phyloP scores from a whole-genome alignment of 2,329 filamentous ascomycete species.

The Cephalotrichum gorgonifer region DNA sequence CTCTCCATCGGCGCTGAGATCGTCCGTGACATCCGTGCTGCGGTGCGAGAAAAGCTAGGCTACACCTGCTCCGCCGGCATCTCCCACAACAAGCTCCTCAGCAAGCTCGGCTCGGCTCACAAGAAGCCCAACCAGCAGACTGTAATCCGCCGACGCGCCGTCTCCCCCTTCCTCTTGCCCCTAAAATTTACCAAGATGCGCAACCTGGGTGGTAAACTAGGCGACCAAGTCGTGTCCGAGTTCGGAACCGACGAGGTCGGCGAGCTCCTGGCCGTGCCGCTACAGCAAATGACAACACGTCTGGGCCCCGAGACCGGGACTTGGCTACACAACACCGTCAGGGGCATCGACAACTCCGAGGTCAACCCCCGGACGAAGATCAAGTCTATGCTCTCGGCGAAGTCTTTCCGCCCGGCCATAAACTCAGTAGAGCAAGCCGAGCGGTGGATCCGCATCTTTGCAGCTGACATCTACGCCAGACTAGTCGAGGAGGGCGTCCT shows the following conservation, averaged over 20 bases:
- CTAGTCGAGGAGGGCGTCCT: constrained; percentile 84
- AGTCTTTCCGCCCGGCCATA: constrained; percentile 83
- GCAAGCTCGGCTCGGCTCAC: constrained; percentile 82
- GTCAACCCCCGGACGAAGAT: constrained; percentile 87
- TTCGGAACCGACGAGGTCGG: constrained; percentile 74
- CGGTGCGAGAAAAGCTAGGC: constrained; percentile 58
- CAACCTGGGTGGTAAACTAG: constrained; percentile 89
- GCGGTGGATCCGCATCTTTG: constrained; percentile 85
- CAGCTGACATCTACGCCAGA: constrained; percentile 80
- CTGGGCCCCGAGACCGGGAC: constrained; percentile 74
- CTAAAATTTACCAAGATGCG: constrained; percentile 95
- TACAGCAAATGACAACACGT: constrained; percentile 67
- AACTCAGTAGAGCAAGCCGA: constrained; percentile 66
- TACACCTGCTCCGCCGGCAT: constrained; percentile 92
- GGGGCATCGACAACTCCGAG: constrained; percentile 78
- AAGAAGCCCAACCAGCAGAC: constrained; percentile 95
- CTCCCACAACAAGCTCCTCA: constrained; percentile 86
- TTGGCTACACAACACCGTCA: constrained; percentile 78
- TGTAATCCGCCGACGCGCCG: constrained; percentile 77
- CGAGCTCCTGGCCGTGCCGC: constrained; percentile 60
- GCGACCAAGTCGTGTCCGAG: constrained; percentile 69
- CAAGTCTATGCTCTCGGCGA: constrained; percentile 95
- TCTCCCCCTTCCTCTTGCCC: constrained; percentile 64
- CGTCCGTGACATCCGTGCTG: constrained; percentile 61
- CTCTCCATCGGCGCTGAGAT: constrained; percentile 85